Evolutionary conservation across 768 basidiomycete species (phyloP).

Genomic region (Tephrocybe rancida): DNA sequence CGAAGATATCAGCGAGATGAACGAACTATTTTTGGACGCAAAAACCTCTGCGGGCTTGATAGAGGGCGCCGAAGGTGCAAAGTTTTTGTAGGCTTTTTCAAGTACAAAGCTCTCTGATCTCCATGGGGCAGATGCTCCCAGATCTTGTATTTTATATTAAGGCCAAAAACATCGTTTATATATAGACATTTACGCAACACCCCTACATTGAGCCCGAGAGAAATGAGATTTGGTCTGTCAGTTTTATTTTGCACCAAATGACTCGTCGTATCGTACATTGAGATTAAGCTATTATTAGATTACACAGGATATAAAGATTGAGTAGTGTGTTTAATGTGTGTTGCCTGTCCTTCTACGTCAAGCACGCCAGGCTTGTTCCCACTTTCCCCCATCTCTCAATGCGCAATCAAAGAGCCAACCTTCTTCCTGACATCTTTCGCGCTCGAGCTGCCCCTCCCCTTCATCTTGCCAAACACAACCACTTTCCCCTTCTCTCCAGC

Average conservation of each 20-base stretch:
- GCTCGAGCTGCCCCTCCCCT: slow-evolving; percentile 61
- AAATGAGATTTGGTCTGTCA: too few species aligned
- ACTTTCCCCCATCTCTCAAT: slow-evolving; percentile 1
- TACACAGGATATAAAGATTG: not conserved
- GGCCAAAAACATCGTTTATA: too few species aligned
- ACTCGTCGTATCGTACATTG: not conserved
- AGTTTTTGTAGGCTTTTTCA: slow-evolving; percentile 14
- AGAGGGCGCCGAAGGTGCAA: slow-evolving; percentile 36
- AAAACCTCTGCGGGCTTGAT: slow-evolving; percentile 73
- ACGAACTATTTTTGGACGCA: slow-evolving; percentile 93
- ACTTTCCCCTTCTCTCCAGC: slow-evolving; percentile 74
- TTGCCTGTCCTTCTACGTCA: not conserved
- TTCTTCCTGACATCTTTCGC: slow-evolving; percentile 53
- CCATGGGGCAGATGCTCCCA: not conserved
- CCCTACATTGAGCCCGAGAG: too few species aligned
- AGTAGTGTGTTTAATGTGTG: not conserved
- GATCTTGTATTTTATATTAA: not conserved
- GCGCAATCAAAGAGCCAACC: slow-evolving; percentile 41
- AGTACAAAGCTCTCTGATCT: too few species aligned
- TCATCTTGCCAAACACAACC: slow-evolving; percentile 73
- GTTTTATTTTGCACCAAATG: too few species aligned
- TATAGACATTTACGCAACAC: too few species aligned
- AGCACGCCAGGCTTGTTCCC: not conserved
- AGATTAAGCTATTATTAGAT: not conserved
- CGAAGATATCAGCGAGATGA: slow-evolving; percentile 94